Percentiles rank a stretch among this genome's conserved stretches.
Evolutionary conservation across 192 early-diverging fungal species (phyloP).

Genomic region (Physocladia obscura): DNA sequence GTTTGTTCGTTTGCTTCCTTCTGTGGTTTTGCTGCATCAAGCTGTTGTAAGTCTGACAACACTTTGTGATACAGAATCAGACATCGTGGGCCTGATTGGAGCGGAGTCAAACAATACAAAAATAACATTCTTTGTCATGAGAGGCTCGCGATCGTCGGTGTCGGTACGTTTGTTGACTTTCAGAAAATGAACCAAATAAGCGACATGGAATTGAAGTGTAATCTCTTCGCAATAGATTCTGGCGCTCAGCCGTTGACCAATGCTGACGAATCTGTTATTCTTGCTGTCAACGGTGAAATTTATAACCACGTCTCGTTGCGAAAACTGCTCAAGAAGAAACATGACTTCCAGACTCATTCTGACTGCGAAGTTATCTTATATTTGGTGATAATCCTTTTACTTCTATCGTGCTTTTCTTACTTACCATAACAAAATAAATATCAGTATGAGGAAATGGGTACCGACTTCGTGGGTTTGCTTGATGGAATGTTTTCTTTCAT

Average conservation of each 20-base stretch:
- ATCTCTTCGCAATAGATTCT: constrained; percentile 55
- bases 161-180: constrained; percentile 63
- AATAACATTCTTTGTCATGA: constrained; percentile 95
- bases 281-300: constrained; percentile 97
- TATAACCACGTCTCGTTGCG: constrained; percentile 93
- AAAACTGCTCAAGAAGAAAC: constrained; percentile 67
- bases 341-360: constrained; percentile 90
- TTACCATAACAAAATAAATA: not conserved
- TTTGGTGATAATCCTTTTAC: constrained; percentile 55
- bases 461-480: constrained; percentile 78
- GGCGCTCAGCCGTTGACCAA: constrained; percentile 96
- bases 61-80: constrained; percentile 74
- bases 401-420: not conserved
- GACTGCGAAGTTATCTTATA: constrained; percentile 97
- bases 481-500: constrained; percentile 98
- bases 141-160: constrained; percentile 96
- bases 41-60: too few species aligned
- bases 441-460: constrained; percentile 83
- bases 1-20: constrained; percentile 36
- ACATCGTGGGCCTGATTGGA: constrained; percentile 99
- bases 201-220: not conserved
- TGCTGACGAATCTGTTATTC: constrained; percentile 81
- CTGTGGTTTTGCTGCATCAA: too few species aligned
- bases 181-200: not conserved
- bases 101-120: constrained; percentile 76